phyloP scores from a whole-genome alignment of 768 basidiomycete genomes.

The Cyathus striatus region DNA sequence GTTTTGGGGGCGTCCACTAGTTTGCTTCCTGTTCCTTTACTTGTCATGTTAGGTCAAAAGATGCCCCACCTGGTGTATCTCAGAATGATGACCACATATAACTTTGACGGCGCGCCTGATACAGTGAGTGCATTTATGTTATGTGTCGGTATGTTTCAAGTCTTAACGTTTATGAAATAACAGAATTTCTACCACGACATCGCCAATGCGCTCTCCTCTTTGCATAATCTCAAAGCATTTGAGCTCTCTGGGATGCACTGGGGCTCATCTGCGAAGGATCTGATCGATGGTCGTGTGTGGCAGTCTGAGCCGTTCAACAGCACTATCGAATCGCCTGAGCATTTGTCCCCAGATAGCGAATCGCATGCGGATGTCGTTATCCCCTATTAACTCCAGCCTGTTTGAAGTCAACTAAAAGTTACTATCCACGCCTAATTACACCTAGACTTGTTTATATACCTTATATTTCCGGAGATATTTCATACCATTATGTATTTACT shows the following conservation, averaged over 20 bases:
- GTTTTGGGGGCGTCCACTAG: constrained; percentile 58
- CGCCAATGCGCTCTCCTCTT: constrained; percentile 48
- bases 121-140: constrained; percentile 37
- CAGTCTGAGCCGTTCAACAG: constrained; percentile 42
- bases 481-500: no score
- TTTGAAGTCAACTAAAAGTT: no score
- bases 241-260: constrained; percentile 77
- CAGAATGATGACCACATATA: constrained; percentile 56
- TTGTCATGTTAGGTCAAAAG: constrained; percentile 48
- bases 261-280: constrained; percentile 46
- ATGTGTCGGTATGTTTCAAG: constrained; percentile 6
- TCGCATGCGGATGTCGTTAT: no score
- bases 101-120: constrained; percentile 43
- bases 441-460: no score
- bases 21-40: constrained; percentile 50
- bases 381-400: no score
- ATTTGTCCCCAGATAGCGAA: no score
- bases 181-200: constrained; percentile 64
- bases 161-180: constrained; percentile 16
- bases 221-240: constrained; percentile 59
- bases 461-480: no score
- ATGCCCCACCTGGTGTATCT: constrained; percentile 63
- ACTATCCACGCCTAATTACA: no score
- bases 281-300: constrained; percentile 44
- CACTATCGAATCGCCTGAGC: no score